Evolutionary conservation across 352 stramenopile genomes (phyloP), one percentile per base, ranked within the genome.

Genomic region (Sclerospora graminicola): DNA sequence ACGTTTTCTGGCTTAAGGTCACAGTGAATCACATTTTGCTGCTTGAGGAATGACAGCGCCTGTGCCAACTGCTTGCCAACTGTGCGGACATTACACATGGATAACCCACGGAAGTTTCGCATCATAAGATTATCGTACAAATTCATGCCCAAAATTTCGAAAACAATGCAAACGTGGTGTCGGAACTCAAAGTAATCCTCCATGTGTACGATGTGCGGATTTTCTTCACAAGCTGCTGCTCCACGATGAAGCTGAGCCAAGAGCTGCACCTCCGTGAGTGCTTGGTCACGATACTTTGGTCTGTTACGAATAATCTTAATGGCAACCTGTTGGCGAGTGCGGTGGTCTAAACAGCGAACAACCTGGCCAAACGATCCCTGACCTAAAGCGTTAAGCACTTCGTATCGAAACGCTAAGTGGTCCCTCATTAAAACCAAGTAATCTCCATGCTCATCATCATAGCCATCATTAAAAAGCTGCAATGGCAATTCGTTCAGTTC

Each of bases 1-100:
- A 99, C 91, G 62, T 99, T 99, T 58, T 98, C 96, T 2, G 95
- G 95, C 60, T 99, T 99, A 16, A 99, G 76, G 66, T 99, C 95
- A 64, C 95, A 98, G 63, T 99, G 96, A 14, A 98, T 78, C 26
- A 99, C 76, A 44, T 82, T 68, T 18, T 89, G 72, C 5, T 77
- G 57, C 6, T 84, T 66, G 30, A 96, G 53, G 20, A 89, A 69
- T 1, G 63, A 53, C 13, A 98, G 56, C 1, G 86, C 82, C 8
- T 82, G 48, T 7, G 95, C 60, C 13, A 97, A 61, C 62, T 99
- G 94, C 39, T 54, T 62, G 11, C 91, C 75, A 35, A 98, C 77
- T 19, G 64, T 72, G 34, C 86, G 70, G 5, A 99, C 78, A 13
- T 88, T 79, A 19, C 46, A 57, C 37, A 98, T 75, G 7, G 92